Percentiles rank a stretch among this genome's conserved stretches.
These are phyloP conservation scores for Chlorella sp. DNA, from an alignment of 139 green algal genomes.

Conservation along the genomic window DNA sequence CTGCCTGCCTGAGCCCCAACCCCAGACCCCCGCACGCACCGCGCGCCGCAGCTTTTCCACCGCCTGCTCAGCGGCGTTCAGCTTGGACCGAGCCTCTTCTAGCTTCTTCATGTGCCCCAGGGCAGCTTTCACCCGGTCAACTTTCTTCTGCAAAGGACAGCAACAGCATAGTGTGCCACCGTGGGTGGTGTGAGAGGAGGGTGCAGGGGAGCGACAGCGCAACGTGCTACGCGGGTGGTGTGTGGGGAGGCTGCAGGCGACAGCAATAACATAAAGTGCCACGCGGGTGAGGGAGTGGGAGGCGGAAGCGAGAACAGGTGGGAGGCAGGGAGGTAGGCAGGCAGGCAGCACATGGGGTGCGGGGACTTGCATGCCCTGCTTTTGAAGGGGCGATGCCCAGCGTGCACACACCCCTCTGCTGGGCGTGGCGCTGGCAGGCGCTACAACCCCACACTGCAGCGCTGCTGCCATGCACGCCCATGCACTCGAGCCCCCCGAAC, in stretches of 20 bases:
- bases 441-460: not conserved
- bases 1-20: too few species aligned
- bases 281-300: too few species aligned
- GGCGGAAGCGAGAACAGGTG: not conserved
- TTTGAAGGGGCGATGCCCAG: too few species aligned
- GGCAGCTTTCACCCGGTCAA: slow-evolving; percentile 14
- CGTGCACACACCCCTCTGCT: not conserved
- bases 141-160: not conserved
- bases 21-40: not conserved
- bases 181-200: too few species aligned
- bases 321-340: too few species aligned
- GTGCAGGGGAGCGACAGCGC: too few species aligned
- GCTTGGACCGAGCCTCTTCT: slow-evolving; percentile 32
- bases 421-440: too few species aligned
- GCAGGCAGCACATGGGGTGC: not conserved
- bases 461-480: too few species aligned
- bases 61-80: slow-evolving; percentile 10
- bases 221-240: too few species aligned
- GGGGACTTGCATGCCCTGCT: not conserved
- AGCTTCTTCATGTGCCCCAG: slow-evolving; percentile 32
- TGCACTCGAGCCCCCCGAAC: too few species aligned
- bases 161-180: too few species aligned
- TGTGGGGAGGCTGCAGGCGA: not conserved
- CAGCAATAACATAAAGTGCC: too few species aligned
- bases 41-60: slow-evolving; percentile 34